Evolutionary conservation across 192 early-diverging fungal genomes (phyloP).

Genomic region (Cladochytrium replicatum): DNA sequence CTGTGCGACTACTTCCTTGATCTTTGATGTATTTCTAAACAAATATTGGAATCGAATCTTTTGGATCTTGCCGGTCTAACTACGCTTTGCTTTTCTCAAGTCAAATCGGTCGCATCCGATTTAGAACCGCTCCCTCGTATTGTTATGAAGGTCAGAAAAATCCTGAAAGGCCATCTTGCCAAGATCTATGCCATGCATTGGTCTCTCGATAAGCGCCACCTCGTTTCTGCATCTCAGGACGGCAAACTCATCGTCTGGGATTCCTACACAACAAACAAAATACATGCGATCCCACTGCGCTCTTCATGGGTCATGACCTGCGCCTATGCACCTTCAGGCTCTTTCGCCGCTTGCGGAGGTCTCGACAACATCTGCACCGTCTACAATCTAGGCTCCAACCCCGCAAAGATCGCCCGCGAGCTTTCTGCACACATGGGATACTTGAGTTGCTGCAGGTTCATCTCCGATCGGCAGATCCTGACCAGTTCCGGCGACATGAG

Average conservation of each 20-base stretch:
- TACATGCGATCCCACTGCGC: constrained; percentile 94
- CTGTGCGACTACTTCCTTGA: too few species aligned
- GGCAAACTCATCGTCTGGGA: constrained; percentile 99
- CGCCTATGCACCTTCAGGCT: constrained; percentile 95
- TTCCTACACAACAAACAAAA: constrained; percentile 96
- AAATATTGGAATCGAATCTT: too few species aligned
- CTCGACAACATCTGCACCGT: constrained; percentile 99
- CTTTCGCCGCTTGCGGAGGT: constrained; percentile 98
- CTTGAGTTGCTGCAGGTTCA: constrained; percentile 93
- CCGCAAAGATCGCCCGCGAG: constrained; percentile 92
- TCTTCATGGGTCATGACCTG: constrained; percentile 99
- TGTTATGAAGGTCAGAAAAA: constrained; percentile 90
- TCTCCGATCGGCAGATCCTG: constrained; percentile 91
- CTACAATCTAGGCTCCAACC: constrained; percentile 90
- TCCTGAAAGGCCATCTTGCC: constrained; percentile 95
- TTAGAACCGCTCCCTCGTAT: constrained; percentile 81
- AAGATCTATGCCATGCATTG: constrained; percentile 99
- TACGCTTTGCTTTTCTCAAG: too few species aligned
- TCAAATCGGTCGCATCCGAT: constrained; percentile 74
- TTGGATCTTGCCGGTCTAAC: too few species aligned
- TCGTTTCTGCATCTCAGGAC: constrained; percentile 98
- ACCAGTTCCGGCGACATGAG: constrained; percentile 96
- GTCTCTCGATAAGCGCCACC: constrained; percentile 92
- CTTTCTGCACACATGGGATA: constrained; percentile 95
- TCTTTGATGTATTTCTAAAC: too few species aligned